phyloP scores from a whole-genome alignment of 306 rosid genomes.

The Sophora flavescens region DNA sequence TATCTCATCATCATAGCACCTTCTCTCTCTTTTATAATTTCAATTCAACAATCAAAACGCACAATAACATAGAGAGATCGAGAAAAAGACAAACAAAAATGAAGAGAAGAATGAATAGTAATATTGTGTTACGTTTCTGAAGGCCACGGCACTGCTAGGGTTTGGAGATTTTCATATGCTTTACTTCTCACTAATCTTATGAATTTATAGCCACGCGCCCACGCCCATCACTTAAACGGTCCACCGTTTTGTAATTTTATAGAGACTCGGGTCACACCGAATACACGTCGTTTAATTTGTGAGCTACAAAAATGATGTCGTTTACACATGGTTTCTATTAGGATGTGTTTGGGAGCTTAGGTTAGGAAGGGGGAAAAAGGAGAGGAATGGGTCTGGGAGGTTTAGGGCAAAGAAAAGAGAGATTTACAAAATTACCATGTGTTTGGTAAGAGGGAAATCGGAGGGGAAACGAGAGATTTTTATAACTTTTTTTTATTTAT shows the following conservation, averaged over 20 bases:
- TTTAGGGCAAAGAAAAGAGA: too few species aligned
- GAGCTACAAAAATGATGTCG: neutral
- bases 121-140: neutral
- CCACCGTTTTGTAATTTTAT: neutral
- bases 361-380: too few species aligned
- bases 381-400: too few species aligned
- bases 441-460: too few species aligned
- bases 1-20: conserved; percentile 24
- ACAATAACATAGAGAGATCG: neutral
- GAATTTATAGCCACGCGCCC: neutral
- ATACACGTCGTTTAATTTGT: neutral
- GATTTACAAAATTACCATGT: too few species aligned
- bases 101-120: neutral
- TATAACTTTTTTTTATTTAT: too few species aligned
- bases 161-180: neutral
- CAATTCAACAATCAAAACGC: neutral
- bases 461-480: too few species aligned
- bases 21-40: neutral
- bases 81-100: neutral
- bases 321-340: neutral
- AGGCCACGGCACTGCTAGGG: neutral
- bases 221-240: neutral
- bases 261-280: neutral
- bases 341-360: too few species aligned
- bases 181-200: neutral